Evolutionary conservation across 2,329 filamentous ascomycete species (phyloP).

Genomic region (Rutstroemia sydowiana): DNA sequence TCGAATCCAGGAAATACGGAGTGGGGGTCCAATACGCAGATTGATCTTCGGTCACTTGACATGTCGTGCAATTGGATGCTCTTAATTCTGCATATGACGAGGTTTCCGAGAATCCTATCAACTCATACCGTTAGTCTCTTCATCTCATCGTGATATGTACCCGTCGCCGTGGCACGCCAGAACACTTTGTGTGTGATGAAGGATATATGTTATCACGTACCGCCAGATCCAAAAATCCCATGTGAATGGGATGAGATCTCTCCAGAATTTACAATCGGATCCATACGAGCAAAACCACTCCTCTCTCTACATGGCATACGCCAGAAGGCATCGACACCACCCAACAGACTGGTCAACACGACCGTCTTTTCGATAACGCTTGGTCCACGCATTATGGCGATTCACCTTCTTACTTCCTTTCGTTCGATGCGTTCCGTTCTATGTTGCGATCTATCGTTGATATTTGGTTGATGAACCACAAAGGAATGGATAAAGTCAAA

Average conservation of each 20-base stretch:
- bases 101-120: conserved; percentile 17
- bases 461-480: background rate
- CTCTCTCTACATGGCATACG: conserved; percentile 76
- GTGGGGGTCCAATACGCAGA: conserved; percentile 64
- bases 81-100: conserved; percentile 49
- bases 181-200: too few species aligned
- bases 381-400: conserved; percentile 3
- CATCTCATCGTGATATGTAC: too few species aligned
- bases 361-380: background rate
- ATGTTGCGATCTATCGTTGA: background rate
- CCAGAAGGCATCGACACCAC: conserved; percentile 64
- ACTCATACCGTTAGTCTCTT: conserved; percentile 13
- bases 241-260: conserved; percentile 60
- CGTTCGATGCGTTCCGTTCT: background rate
- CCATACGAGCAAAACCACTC: conserved; percentile 63
- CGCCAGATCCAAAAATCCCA: conserved; percentile 65
- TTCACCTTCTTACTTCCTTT: background rate
- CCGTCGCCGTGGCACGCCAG: too few species aligned
- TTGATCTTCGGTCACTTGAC: conserved; percentile 52
- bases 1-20: conserved; percentile 39
- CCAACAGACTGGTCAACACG: background rate
- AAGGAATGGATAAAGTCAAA: background rate
- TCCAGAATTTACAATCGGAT: conserved; percentile 63
- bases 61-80: conserved; percentile 56
- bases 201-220: conserved; percentile 43